Base-by-base conservation (phyloP, 2,329 filamentous ascomycete species). In the Raffaelea arxii region DNA sequence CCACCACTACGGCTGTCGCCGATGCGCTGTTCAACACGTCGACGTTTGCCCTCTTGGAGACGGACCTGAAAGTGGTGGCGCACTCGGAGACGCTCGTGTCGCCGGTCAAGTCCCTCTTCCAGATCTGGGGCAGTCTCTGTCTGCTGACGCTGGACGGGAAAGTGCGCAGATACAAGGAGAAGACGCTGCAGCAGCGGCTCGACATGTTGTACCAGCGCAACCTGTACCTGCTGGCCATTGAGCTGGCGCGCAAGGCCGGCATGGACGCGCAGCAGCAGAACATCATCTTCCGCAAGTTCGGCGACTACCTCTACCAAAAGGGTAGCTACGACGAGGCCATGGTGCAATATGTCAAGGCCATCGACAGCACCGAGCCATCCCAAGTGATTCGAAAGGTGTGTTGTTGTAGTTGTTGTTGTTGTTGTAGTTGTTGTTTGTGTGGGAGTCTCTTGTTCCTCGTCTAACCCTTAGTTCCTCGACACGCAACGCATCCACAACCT, bases 241-340 rank as follows among this genome's bases (percentile, higher is more conserved):
- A 91, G 56, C 71, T 98, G 47, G 92, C 92, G 1, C 88, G 94
- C 58, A 95, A 94, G 62, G 82, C 84, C 10, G 86, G 88, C 2
- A 75, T 96, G 57, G 86, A 90, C 61, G 66, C 70, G 3, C 71
- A 82, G 41, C 87, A 96, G 62, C 87, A 94, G 56, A 96, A 94
- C 57, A 72, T 86, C 48, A 98, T 98, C 49, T 94, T 91, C 59
- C 82, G 91, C 49, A 90, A 84, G 60, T 97, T 95, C 62, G 92
- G 91, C 12, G 92, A 98, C 61, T 86, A 91, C 58, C 66, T 97
- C 4, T 97, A 98, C 58, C 87, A 94, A 54, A 95, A 94, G 58
- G 88, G 86, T 4, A 90, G 96, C 59, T 98, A 91, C 59, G 92
- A 98, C 59, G 92, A 86, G 6, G 90, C 94, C n/a, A 98, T 98